Base-by-base conservation (phyloP, 148 eudicot species). In the Fagopyrum esculentum region DNA sequence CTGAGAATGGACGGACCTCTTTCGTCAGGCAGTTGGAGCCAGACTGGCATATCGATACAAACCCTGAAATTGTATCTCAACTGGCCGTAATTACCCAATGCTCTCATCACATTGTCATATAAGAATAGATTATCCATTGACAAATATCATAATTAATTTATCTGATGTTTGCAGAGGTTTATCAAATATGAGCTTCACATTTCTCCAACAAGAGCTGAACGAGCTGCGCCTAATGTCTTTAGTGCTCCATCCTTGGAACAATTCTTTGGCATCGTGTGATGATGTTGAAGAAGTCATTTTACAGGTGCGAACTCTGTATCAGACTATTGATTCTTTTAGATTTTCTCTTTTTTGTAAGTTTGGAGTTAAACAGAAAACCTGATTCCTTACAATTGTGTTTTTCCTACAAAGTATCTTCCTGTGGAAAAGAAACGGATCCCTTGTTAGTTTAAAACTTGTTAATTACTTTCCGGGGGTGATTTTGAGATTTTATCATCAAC, bases 21-120 rank as follows among this genome's bases (percentile, higher is more conserved):
- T 96, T 96, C 46, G 99, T 96, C 72, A 87, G 99, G 80, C 99
- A 96, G 66, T 81, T 96, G 81, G 99, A 96, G 84, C 97, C 99
- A 69, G 99, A 96, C 80, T 96, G 98, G 99, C 99, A 96, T 85
- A 89, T 96, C 63, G 99, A 96, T 75, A 82, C 98, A 30, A 96
- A 87, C 74, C 81, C 85, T 56, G 99, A 96, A 74, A 88, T 96
- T 26, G 74, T 83, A 81, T 76, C 86, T 57, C 99, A 96, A 77
- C 81, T 96, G 59, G 88, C 99, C 86, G 99, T 96, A 92, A 80
- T 61, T 60, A n/a, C 52, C 47, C 55, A 22, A 29, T 16, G 4
- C 66, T 78, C 45, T 55, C 8, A 8, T 56, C n/a, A 50, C 43
- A 59, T 1, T n/a, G 26, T 74, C 13, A 16, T 52, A 3, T 82